These are phyloP conservation scores for Claviceps purpurea DNA, from an alignment of 2,329 filamentous ascomycete species.

Conservation along the genomic window DNA sequence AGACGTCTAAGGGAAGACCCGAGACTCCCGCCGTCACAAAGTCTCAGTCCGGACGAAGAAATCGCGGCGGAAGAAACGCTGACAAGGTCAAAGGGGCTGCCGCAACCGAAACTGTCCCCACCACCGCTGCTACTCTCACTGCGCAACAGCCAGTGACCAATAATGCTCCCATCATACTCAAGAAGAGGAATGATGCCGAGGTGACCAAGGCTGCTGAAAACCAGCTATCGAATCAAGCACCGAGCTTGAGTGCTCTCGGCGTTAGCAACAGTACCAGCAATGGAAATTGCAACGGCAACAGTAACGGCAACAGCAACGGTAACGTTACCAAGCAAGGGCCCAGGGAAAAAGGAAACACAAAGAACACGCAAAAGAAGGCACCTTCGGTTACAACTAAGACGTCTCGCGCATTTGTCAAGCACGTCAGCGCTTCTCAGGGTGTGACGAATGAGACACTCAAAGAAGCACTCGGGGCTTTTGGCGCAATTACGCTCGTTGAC, in stretches of 20 bases:
- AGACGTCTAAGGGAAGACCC: slow-evolving; percentile 12
- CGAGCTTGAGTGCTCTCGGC: background rate
- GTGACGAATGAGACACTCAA: slow-evolving; percentile 73
- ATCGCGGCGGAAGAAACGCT: slow-evolving; percentile 23
- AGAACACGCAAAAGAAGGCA: slow-evolving; percentile 21
- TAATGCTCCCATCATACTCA: slow-evolving; percentile 26
- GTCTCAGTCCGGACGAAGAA: slow-evolving; percentile 16
- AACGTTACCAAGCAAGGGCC: slow-evolving; percentile 7
- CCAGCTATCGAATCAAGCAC: slow-evolving; percentile 2
- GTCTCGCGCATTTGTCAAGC: slow-evolving; percentile 64
- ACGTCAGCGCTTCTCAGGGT: slow-evolving; percentile 79
- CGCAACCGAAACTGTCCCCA: slow-evolving; percentile 15
- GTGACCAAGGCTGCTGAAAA: slow-evolving; percentile 8
- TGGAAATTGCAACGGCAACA: background rate
- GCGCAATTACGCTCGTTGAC: slow-evolving; percentile 65
- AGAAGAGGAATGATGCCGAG: slow-evolving; percentile 25
- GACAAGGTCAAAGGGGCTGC: slow-evolving; percentile 24
- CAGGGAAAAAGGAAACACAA: slow-evolving; percentile 9
- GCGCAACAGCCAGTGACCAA: slow-evolving; percentile 14
- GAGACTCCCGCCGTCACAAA: slow-evolving; percentile 13
- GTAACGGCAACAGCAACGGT: slow-evolving; percentile 3
- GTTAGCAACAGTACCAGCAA: slow-evolving; percentile 6
- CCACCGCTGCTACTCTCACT: slow-evolving; percentile 1
- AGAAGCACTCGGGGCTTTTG: slow-evolving; percentile 60
- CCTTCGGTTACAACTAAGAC: slow-evolving; percentile 26